Evolutionary conservation across 805 yeast genomes (phyloP), one percentile per base, ranked within the genome.

Genomic region (Lipomyces anomalus): DNA sequence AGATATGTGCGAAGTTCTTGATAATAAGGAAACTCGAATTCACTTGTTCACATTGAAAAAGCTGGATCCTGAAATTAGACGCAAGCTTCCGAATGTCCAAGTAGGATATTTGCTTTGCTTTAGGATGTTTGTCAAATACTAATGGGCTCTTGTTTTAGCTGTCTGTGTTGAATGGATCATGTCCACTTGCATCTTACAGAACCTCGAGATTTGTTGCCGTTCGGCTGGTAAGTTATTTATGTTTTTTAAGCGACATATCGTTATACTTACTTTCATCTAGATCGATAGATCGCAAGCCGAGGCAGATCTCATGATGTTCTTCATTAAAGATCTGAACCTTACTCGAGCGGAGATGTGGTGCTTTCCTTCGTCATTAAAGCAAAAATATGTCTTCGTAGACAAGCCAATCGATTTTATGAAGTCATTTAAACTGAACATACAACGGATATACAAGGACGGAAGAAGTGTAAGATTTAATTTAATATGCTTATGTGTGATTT

Each of bases 341-440:
- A 78, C 95, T 3, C 69, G 98, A 54, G 95, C 95, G 49, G 92
- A 87, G 57, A 90, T 89, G 88, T 92, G 97, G 95, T 71, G 75
- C 22, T 67, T 90, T 11, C 78, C 95, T 0, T 71, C 84, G 1
- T 59, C 71, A 17, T 53, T 90, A 43, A 72, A 73, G 0, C 78
- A 78, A 6, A 66, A 75, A 4, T 85, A 95, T 62, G 73, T 85
- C 1, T 79, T 83, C 58, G 69, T 71, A 6, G 75, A 79, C 4
- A 89, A 88, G 61, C 71, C 79, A 43, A 59, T 89, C 0, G 65
- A 78, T 0, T 85, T 82, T 51, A 61, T 84, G 22, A 76, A 76
- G 30, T 65, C 80, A 0, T 72, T 86, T n/a, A 69, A 87, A 41
- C 80, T 82, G 0, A 66, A 73, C 0, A 77, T 84, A 1, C 74